These are phyloP conservation scores for Cocos nucifera DNA, from an alignment of 176 grass and related monocot genomes.

Conservation along the genomic window DNA sequence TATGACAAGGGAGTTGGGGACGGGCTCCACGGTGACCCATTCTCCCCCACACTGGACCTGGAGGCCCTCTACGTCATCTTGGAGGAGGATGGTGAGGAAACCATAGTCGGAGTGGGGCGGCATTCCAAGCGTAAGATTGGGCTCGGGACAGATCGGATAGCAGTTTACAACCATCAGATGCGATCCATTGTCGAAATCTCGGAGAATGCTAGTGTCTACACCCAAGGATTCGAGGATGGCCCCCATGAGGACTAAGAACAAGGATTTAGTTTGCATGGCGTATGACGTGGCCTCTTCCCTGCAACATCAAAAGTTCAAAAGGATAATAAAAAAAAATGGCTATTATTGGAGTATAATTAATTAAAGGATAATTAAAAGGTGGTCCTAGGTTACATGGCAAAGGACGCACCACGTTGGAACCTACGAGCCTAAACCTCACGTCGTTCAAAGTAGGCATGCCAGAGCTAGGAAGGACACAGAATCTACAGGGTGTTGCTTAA, in stretches of 20 bases:
- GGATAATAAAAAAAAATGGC: too few relatives aligned
- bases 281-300: constrained; percentile 36
- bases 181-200: constrained; percentile 42
- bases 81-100: constrained; percentile 69
- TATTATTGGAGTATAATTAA: too few relatives aligned
- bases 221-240: constrained; percentile 48
- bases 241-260: constrained; percentile 60
- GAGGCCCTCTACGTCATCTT: constrained; percentile 65
- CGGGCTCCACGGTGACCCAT: constrained; percentile 66
- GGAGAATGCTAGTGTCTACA: constrained; percentile 5
- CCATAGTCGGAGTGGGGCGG: constrained; percentile 93
- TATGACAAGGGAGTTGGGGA: constrained; percentile 48
- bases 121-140: constrained; percentile 82
- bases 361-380: too few relatives aligned
- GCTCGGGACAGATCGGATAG: constrained; percentile 76
- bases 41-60: constrained; percentile 41
- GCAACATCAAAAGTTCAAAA: too few relatives aligned
- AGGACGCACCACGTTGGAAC: too few relatives aligned
- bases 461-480: too few relatives aligned
- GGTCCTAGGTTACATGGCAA: too few relatives aligned
- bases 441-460: too few relatives aligned
- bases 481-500: too few relatives aligned
- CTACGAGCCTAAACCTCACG: too few relatives aligned
- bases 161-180: constrained; percentile 75
- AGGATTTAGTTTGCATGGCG: constrained; percentile 23